Conservation (phyloP, 345 rosid species). For the Ailanthus altissimus region DNA sequence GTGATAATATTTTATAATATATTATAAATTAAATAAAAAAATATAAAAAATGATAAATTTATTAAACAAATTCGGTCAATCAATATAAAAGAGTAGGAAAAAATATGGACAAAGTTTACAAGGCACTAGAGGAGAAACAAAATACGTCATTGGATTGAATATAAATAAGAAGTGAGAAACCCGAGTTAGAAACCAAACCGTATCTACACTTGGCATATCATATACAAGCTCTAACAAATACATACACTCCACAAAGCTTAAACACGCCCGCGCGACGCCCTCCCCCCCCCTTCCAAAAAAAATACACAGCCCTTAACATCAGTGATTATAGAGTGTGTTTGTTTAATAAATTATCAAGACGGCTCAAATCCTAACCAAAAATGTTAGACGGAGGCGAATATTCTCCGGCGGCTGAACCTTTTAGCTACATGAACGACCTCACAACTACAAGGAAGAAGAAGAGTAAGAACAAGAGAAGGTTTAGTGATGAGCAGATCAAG, state of each 20-base stretch:
- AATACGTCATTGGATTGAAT: slow-evolving; percentile 24
- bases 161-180: slow-evolving; percentile 17
- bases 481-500: slow-evolving; percentile 80
- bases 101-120: slow-evolving; percentile 2
- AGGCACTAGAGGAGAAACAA: slow-evolving; percentile 26
- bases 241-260: neutral
- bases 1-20: too few relatives aligned
- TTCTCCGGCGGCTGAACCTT: slow-evolving; percentile 36
- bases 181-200: slow-evolving; percentile 3
- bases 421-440: slow-evolving; percentile 23
- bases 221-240: neutral
- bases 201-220: neutral
- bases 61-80: neutral
- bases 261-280: too few relatives aligned
- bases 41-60: too few relatives aligned
- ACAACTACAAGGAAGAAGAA: slow-evolving; percentile 42
- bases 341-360: neutral
- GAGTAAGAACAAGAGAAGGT: slow-evolving; percentile 58
- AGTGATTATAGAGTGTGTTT: neutral
- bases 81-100: neutral
- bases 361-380: slow-evolving; percentile 11
- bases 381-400: slow-evolving; percentile 51
- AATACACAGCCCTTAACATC: neutral
- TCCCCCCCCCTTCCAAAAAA: too few relatives aligned
- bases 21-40: too few relatives aligned